A percentile compares a stretch with the other conserved stretches of the same genome.
Evolutionary conservation across 768 basidiomycete genomes (phyloP).

Genomic region (Naganishia vishniacii): DNA sequence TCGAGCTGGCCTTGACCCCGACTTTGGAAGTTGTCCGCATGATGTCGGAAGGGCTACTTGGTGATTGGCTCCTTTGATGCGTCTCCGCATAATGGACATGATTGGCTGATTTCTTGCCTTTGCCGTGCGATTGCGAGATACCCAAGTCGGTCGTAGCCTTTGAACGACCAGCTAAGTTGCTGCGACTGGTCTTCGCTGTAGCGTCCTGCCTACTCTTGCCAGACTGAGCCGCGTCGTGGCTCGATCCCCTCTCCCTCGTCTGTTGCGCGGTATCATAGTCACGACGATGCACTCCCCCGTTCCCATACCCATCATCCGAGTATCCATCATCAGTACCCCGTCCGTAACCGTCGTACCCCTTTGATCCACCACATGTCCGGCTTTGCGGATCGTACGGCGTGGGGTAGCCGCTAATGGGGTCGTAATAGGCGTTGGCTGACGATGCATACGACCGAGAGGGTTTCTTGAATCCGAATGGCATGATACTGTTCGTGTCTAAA

Average conservation of each 20-base stretch:
- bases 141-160: background rate
- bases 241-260: background rate
- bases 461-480: slow-evolving; percentile 25
- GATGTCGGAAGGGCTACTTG: background rate
- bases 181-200: background rate
- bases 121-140: background rate
- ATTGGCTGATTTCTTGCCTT: background rate
- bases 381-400: slow-evolving; percentile 12
- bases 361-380: background rate
- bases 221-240: background rate
- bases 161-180: background rate
- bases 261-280: background rate
- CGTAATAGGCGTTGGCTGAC: slow-evolving; percentile 14
- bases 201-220: background rate
- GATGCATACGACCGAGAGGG: slow-evolving; percentile 23
- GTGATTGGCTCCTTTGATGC: background rate
- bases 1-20: background rate
- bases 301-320: background rate
- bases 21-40: background rate
- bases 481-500: background rate
- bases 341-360: slow-evolving; percentile 5
- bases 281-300: background rate
- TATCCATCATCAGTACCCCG: background rate
- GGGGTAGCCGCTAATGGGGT: slow-evolving; percentile 22
- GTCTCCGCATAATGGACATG: background rate